Conservation (phyloP, 495 filamentous ascomycete species). For the Aspergillus conjunctus region DNA sequence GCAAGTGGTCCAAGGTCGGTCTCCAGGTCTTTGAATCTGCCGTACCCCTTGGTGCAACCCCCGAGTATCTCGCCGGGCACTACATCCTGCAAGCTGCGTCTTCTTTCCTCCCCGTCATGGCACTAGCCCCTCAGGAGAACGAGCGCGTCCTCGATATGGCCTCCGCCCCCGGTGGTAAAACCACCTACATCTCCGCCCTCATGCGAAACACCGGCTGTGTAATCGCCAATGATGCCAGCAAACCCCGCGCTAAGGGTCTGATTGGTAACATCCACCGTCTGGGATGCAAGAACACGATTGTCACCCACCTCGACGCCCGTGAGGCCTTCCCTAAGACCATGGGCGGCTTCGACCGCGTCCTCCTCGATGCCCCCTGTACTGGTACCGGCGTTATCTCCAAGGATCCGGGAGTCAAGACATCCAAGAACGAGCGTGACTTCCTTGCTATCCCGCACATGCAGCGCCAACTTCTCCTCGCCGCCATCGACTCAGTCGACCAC, state of each 20-base stretch:
- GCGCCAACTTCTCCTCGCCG: conserved; percentile 87
- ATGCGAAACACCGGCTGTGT: conserved; percentile 98
- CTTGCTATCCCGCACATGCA: conserved; percentile 87
- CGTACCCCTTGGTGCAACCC: conserved; percentile 95
- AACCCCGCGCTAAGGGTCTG: conserved; percentile 88
- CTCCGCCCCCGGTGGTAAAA: conserved; percentile 96
- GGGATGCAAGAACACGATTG: conserved; percentile 88
- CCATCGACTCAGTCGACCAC: conserved; percentile 93
- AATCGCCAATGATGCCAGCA: conserved; percentile 96
- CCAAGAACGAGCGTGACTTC: conserved; percentile 94
- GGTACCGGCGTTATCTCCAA: conserved; percentile 93
- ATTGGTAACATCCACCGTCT: conserved; percentile 98
- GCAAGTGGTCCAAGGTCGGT: conserved; percentile 98
- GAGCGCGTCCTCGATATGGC: conserved; percentile 95
- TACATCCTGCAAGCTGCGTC: conserved; percentile 98
- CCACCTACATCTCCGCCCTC: conserved; percentile 90
- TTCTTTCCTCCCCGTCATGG: conserved; percentile 97
- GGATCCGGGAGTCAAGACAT: conserved; percentile 93
- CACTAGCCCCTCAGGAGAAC: conserved; percentile 87
- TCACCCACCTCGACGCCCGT: conserved; percentile 90
- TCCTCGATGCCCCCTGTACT: conserved; percentile 80
- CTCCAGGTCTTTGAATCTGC: conserved; percentile 92
- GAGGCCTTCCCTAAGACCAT: conserved; percentile 88
- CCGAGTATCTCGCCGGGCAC: conserved; percentile 94
- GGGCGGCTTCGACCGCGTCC: conserved; percentile 86